Evolutionary conservation across 2,329 filamentous ascomycete genomes (phyloP).

Genomic region (Fusarium xyrophilum): DNA sequence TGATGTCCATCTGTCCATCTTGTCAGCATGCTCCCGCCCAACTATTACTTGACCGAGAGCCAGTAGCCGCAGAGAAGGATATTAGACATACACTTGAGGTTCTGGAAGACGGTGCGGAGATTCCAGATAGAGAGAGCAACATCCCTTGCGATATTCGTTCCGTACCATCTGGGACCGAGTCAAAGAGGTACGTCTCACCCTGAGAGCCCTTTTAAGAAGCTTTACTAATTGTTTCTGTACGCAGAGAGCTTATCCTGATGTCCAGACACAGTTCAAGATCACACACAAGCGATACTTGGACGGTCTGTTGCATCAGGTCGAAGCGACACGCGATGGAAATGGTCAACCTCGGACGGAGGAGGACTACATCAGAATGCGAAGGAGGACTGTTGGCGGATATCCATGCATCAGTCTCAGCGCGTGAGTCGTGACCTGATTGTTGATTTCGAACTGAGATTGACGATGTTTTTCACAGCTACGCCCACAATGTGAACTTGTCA

Average conservation of each 20-base stretch:
- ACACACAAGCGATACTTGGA: neutral
- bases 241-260: neutral
- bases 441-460: fast-evolving
- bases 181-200: neutral
- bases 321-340: neutral
- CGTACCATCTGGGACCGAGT: neutral
- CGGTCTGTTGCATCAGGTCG: neutral
- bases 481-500: neutral
- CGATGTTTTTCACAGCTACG: neutral
- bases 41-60: neutral
- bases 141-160: neutral
- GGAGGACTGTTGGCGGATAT: neutral
- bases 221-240: neutral
- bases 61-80: neutral
- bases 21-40: neutral
- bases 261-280: neutral
- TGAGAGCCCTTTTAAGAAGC: fast-evolving
- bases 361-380: neutral
- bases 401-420: neutral
- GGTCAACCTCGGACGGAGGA: neutral
- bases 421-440: fast-evolving
- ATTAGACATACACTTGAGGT: neutral
- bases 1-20: neutral
- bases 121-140: neutral
- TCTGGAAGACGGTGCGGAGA: neutral